phyloP scores from a whole-genome alignment of 495 filamentous ascomycete species.

The Talaromyces nanjingensis region DNA sequence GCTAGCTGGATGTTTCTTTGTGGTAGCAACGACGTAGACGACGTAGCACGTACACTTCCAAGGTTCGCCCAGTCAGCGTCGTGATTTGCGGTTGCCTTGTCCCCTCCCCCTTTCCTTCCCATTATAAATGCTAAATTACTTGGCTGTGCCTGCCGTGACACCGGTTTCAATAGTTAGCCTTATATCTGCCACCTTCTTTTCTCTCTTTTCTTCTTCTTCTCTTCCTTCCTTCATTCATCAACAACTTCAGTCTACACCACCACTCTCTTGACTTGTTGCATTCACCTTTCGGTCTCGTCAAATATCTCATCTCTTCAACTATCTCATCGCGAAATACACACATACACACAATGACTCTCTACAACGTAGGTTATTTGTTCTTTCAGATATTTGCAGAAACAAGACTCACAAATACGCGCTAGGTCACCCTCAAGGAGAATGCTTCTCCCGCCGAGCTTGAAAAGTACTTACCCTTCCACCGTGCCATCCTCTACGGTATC shows the following conservation, averaged over 20 bases:
- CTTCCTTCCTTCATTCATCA: neutral
- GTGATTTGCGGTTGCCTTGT: neutral
- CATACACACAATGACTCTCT: conserved; percentile 54
- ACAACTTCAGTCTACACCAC: neutral
- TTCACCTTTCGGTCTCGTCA: neutral
- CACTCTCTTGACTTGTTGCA: neutral
- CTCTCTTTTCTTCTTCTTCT: neutral
- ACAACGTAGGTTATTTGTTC: conserved; percentile 49
- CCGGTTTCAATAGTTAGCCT: neutral
- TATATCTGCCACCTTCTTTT: neutral
- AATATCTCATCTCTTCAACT: too few relatives aligned
- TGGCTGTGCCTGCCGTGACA: neutral
- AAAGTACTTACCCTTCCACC: conserved; percentile 36
- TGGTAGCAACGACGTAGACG: neutral
- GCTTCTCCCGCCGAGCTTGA: conserved; percentile 54
- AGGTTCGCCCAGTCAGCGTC: neutral
- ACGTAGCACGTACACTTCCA: neutral
- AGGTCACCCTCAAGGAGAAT: conserved; percentile 75
- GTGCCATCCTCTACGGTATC: neutral
- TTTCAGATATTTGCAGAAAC: neutral
- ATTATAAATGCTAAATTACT: neutral
- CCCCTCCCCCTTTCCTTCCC: neutral
- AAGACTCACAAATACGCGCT: neutral
- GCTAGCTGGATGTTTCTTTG: neutral
- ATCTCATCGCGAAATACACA: neutral